Conservation (phyloP, 768 basidiomycete species). For the Amanita inopinata region DNA sequence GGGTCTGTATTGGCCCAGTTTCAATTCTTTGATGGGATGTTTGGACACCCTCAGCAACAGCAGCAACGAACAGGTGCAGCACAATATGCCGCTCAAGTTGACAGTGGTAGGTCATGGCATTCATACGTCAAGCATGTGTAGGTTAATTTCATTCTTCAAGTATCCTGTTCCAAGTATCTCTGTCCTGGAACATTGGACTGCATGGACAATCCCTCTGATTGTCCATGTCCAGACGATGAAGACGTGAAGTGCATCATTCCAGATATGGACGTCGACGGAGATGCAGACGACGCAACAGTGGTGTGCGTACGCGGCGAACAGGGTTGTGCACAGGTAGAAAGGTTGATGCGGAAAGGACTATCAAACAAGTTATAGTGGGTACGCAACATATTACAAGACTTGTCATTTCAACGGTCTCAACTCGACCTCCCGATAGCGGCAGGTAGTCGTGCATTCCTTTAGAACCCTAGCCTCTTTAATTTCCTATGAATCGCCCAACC, state of each 20-base stretch:
- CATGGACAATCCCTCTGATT: slow-evolving; percentile 50
- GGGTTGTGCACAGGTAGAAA: slow-evolving; percentile 56
- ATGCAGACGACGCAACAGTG: slow-evolving; percentile 42
- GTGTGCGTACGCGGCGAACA: slow-evolving; percentile 59
- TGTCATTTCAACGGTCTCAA: too few species aligned
- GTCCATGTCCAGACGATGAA: slow-evolving; percentile 69
- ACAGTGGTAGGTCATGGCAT: slow-evolving; percentile 35
- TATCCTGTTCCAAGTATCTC: slow-evolving; percentile 63
- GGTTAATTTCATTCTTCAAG: slow-evolving; percentile 24
- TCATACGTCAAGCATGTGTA: slow-evolving; percentile 13
- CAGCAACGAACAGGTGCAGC: slow-evolving; percentile 43
- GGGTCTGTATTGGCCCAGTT: slow-evolving; percentile 53
- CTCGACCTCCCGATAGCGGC: too few species aligned
- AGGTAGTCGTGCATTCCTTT: not conserved
- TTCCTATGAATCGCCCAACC: too few species aligned
- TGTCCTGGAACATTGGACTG: slow-evolving; percentile 72
- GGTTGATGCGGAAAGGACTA: slow-evolving; percentile 32
- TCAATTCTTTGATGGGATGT: slow-evolving; percentile 73
- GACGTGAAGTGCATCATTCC: slow-evolving; percentile 73
- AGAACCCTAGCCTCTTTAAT: too few species aligned
- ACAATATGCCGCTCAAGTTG: slow-evolving; percentile 59
- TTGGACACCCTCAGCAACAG: slow-evolving; percentile 53
- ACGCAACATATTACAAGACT: too few species aligned
- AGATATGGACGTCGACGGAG: slow-evolving; percentile 35
- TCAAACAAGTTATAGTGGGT: slow-evolving; percentile 25